Evolutionary conservation across 345 rosid species (phyloP), one percentile per base, ranked within the genome.

Genomic region (Isatis tinctoria): DNA sequence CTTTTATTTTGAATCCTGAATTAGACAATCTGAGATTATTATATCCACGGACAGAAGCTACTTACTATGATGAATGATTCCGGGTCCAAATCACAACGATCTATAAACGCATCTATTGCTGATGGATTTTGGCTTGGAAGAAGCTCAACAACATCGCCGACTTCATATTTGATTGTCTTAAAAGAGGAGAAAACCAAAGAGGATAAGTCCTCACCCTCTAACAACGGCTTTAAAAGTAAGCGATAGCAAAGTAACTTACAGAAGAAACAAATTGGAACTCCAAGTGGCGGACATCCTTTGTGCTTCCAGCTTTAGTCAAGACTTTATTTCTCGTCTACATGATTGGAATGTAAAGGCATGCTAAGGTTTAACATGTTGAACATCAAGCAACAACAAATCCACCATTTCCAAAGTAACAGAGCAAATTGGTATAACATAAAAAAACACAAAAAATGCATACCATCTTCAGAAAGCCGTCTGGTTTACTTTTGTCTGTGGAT

Each of bases 211-310:
- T 56, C 56, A 39, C 2, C 56, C 16, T 35, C 24, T 27, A 70
- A 62, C 4, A 6, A 5, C 54, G 24, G 13, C 35, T 22, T 61
- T 37, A 26, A 41, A 74, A 75, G 14, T 49, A 65, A 72, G 17
- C 9, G 61, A 69, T 17, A 17, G 37, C 11, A 66, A 76, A 75
- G 44, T 67, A n/a, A 81, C 93, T 86, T 78, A 92, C 99, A 8
- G 82, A 37, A 54, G 93, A 84, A 80, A 75, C 79, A 82, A 82
- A 92, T 33, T 95, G 93, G 78, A 95, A 90, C 78, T 92, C 99
- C 99, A 41, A 88, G 81, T 90, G 97, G 40, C 83, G 92, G 65
- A 95, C 97, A 82, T 90, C 99, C 81, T 87, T 95, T 70, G 86
- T 88, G 61, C 82, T 69, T 59, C 80, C 88, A 62, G 48, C 75